Evolutionary conservation across 495 filamentous ascomycete species (phyloP), one percentile per base, ranked within the genome.

Genomic region (Aspergillus ostianus): DNA sequence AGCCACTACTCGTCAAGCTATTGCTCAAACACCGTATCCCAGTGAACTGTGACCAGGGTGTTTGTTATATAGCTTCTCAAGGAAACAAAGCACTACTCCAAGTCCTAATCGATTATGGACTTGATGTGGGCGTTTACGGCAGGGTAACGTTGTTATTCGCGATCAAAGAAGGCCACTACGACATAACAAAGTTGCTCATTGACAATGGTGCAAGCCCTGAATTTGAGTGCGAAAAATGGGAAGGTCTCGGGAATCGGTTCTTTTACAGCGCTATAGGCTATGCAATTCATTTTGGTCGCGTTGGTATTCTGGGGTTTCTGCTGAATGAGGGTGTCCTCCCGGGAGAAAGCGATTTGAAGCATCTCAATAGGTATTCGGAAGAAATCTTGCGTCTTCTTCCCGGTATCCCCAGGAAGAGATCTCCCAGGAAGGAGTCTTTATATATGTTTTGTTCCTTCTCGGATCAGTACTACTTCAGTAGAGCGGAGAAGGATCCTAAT

Each of bases 211-310:
- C 48, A 29, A 18, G 27, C 19, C 32, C 56, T 9, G 12, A 36
- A 2, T 36, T 30, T 4, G 29, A 30, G 29, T 4, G 4, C 29
- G 29, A 30, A 8, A 4, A 4, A 30, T 8, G 4, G 4, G 4
- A 30, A 27, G 7, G 23, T 26, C 48, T 52, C 13, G 6, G 0
- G 0, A 6, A 29, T 53, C 17, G 0, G 13, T 23, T 46, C 23
- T 27, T 4, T 19, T 20, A 53, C 17, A 48, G 32, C 50, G 6
- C 57, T 6, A 53, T 59, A 18, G 32, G 68, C 61, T 58, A 52
- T 41, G 63, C 63, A 0, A 23, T 58, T 17, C n/a, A 45, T 6
- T 58, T 32, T 36, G 12, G 10, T 18, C 56, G 19, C n/a, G n/a
- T 51, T 8, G 48, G 52, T 15, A 52, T 51, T 26, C 48, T 58